Conservation (phyloP, 176 grass and related monocot species). For the Oryza officinalis region DNA sequence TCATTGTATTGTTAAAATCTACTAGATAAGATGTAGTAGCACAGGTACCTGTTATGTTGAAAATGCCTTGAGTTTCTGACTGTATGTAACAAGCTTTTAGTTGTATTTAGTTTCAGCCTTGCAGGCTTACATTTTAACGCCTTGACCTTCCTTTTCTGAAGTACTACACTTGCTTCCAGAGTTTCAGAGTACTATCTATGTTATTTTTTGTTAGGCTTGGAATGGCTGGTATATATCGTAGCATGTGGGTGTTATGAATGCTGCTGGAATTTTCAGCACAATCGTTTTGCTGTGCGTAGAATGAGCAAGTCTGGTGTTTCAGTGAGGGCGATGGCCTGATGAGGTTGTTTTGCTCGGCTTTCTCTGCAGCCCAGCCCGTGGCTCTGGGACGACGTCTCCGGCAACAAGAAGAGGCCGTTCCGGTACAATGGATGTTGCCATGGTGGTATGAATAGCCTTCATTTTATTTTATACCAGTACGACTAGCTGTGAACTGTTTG, state of each 20-base stretch:
- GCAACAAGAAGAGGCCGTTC: too few relatives aligned
- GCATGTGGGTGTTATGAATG: background rate
- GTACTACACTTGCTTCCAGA: background rate
- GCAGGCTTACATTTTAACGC: background rate
- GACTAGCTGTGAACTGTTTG: too few relatives aligned
- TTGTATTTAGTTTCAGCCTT: slow-evolving; percentile 26
- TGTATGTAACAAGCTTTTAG: slow-evolving; percentile 29
- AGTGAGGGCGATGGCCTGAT: too few relatives aligned
- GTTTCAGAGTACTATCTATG: background rate
- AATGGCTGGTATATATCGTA: background rate
- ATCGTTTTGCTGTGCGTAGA: background rate
- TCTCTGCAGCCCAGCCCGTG: too few relatives aligned
- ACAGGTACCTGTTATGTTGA: slow-evolving; percentile 26
- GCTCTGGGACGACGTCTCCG: too few relatives aligned
- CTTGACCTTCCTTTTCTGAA: background rate
- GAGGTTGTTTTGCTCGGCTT: too few relatives aligned
- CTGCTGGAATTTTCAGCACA: background rate
- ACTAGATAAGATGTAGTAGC: slow-evolving; percentile 24
- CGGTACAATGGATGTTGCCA: too few relatives aligned
- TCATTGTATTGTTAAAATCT: slow-evolving; percentile 17
- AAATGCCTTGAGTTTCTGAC: background rate
- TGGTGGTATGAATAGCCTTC: too few relatives aligned
- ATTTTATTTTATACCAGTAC: too few relatives aligned
- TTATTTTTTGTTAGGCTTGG: background rate
- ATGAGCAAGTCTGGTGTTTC: background rate